Evolutionary conservation across 2,329 filamentous ascomycete species (phyloP), one percentile per base, ranked within the genome.

Genomic region (Clarireedia paspali): DNA sequence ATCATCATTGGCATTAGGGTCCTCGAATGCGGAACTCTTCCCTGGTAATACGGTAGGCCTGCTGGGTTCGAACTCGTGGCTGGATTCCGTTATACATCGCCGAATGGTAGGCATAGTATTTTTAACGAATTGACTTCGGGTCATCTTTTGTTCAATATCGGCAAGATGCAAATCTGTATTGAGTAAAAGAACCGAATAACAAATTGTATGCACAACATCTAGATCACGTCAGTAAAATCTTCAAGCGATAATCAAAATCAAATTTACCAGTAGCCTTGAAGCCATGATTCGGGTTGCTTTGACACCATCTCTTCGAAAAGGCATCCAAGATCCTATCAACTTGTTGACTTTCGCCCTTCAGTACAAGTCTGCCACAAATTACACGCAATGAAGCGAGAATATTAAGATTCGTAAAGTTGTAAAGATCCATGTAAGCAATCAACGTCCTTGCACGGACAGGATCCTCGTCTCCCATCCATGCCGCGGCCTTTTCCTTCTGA

Each of bases 101-200:
- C 82, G 83, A 60, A 99, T 88, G 0, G 92, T 96, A 0, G 88
- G 87, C 77, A 97, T 85, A 4, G 94, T 96, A 68, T 99, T 99
- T 72, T 95, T 95, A 68, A 99, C 82, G 67, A 97, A 99, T 67
- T 97, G 92, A 60, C 80, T 86, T 55, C 88, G 84, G 1, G 92
- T 97, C 94, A 99, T 99, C 75, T 95, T 95, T 65, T 88, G 84
- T 59, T 95, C 91, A 64, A 97, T 96, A 68, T 97, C 91, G 57
- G 92, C 94, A 67, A 97, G 72, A 67, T 99, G 92, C 55, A 99
- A 77, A 74, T 99, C 94, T 36, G 94, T 99, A 67, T 99, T 99
- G 60, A 99, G 79, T 10, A 99, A 79, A 67, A 99, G 85, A 61
- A 99, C 84, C 1, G 94, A 96, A 71, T 97, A 99, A 73, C 90